Percentiles rank a stretch among this genome's conserved stretches.
Evolutionary conservation across 129 eudicot species (phyloP).

Genomic region (Oenanthe sinensis): DNA sequence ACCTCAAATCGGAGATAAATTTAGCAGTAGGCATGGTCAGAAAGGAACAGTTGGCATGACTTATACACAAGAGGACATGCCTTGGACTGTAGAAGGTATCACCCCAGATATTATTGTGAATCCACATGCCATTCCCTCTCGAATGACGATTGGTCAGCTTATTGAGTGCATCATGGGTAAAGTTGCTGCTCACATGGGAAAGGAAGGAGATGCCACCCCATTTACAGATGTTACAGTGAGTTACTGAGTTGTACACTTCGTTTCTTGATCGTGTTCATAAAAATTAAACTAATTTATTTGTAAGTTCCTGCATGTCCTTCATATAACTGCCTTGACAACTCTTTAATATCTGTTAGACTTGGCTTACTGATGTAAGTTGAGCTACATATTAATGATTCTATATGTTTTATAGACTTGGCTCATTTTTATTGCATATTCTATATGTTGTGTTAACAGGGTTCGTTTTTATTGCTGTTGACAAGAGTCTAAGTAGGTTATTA

Average conservation of each 20-base stretch:
- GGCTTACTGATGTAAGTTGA: not conserved
- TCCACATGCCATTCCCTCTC: slow-evolving; percentile 96
- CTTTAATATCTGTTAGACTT: not conserved
- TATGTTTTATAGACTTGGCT: not conserved
- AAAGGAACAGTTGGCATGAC: slow-evolving; percentile 98
- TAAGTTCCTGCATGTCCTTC: not conserved
- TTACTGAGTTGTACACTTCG: slow-evolving; percentile 27
- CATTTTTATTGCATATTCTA: not conserved
- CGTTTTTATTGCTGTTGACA: not conserved
- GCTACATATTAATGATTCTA: too few species aligned
- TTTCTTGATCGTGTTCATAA: not conserved
- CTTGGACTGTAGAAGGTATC: slow-evolving; percentile 89
- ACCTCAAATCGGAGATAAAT: slow-evolving; percentile 94
- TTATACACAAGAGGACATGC: slow-evolving; percentile 98
- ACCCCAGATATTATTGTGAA: slow-evolving; percentile 86
- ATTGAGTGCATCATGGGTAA: slow-evolving; percentile 97
- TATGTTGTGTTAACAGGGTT: too few species aligned
- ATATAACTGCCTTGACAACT: not conserved
- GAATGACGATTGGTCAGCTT: slow-evolving; percentile 97
- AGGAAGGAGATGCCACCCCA: slow-evolving; percentile 99
- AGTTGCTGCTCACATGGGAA: slow-evolving; percentile 97
- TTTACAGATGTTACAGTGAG: slow-evolving; percentile 88
- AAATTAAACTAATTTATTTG: not conserved
- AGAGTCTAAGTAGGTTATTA: not conserved
- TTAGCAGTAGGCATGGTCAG: slow-evolving; percentile 95